These are phyloP conservation scores for Penicillium paxilli DNA, from an alignment of 495 filamentous ascomycete genomes.

Conservation along the genomic window DNA sequence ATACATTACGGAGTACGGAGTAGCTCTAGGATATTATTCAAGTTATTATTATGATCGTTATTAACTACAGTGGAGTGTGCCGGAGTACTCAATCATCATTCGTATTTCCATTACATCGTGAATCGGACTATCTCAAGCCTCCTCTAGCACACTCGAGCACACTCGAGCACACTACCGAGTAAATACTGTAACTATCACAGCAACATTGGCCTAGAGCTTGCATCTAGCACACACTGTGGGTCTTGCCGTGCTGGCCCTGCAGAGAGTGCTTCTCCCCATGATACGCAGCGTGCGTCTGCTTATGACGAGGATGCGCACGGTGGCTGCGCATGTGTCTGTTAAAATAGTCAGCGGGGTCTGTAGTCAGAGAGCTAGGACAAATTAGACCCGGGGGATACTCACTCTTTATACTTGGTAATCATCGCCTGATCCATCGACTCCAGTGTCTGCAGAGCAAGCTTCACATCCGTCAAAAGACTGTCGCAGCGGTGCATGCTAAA, in stretches of 20 bases:
- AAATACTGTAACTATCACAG: no score
- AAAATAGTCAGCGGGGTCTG: conserved; percentile 5
- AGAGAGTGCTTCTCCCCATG: conserved; percentile 77
- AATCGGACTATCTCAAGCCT: no score
- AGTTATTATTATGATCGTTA: no score
- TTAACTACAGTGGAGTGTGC: no score
- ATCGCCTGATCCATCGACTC: conserved; percentile 70
- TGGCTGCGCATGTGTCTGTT: conserved; percentile 56
- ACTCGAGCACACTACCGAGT: no score
- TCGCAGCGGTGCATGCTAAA: conserved; percentile 78
- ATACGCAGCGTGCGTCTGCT: conserved; percentile 65
- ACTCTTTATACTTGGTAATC: conserved; percentile 64
- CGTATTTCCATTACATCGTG: no score
- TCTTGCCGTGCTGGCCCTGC: conserved; percentile 87
- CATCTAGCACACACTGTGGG: conserved; percentile 74
- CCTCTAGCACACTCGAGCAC: no score
- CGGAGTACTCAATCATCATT: no score
- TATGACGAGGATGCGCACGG: conserved; percentile 52
- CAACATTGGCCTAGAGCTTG: no score
- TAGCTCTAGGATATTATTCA: no score
- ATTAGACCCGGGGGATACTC: conserved; percentile 23
- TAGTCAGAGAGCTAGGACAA: background rate
- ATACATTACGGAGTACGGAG: no score
- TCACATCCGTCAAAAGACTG: conserved; percentile 69
- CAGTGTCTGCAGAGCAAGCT: conserved; percentile 64